phyloP scores from a whole-genome alignment of 495 filamentous ascomycete species.

The Podospora australis region DNA sequence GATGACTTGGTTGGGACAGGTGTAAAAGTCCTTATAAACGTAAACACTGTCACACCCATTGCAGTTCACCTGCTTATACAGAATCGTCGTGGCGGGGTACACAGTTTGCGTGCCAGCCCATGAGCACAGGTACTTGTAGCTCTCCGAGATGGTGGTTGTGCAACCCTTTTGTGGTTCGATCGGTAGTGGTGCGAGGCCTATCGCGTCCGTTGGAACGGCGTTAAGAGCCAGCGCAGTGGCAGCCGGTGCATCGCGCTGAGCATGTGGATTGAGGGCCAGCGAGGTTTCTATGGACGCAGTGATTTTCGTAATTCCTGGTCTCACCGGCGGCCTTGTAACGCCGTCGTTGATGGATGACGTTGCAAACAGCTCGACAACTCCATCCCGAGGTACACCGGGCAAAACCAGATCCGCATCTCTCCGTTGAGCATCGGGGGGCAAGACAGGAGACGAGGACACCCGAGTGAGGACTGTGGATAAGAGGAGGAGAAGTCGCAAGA shows the following conservation, averaged over 20 bases:
- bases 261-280: no score
- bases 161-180: constrained; percentile 14
- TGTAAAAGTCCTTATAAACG: constrained; percentile 9
- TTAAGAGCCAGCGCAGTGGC: no score
- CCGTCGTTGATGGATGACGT: no score
- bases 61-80: constrained; percentile 23
- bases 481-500: background rate
- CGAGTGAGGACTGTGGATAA: background rate
- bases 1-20: constrained; percentile 25
- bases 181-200: background rate
- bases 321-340: no score
- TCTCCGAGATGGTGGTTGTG: constrained; percentile 20
- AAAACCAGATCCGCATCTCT: no score
- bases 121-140: constrained; percentile 12
- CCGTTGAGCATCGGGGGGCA: no score
- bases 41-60: constrained; percentile 23
- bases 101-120: constrained; percentile 25
- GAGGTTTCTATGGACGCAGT: no score
- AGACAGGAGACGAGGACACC: background rate
- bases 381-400: background rate
- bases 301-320: no score
- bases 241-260: no score
- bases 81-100: constrained; percentile 24
- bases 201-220: no score
- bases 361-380: background rate